Base-by-base conservation (phyloP, 2,329 filamentous ascomycete species). In the Pyrenochaeta sp. region DNA sequence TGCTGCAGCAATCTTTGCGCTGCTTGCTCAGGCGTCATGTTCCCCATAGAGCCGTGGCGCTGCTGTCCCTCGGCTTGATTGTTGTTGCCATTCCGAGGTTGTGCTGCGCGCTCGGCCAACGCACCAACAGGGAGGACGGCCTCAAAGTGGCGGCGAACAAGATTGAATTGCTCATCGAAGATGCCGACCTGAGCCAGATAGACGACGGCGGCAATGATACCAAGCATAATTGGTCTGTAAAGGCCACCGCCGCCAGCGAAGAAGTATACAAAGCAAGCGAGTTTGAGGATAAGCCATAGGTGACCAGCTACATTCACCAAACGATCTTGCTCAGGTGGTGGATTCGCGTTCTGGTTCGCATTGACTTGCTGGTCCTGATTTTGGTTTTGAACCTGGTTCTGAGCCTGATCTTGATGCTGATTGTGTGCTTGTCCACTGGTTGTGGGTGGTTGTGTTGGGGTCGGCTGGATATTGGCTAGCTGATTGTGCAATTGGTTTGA, bases 231-330 rank as follows among this genome's bases (percentile, higher is more conserved):
- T 2, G 78, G 77, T 14, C 72, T 57, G 33, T 79, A 75, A 55
- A 74, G 71, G 62, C 77, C 77, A 23, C 77, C 76, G 17, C 77
- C 72, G 51, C 78, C 78, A 5, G 72, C 81, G 54, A 87, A 80
- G 63, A 88, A 79, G 67, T 85, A 87, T 49, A 82, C 79, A 64
- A 87, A 85, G 52, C 83, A 80, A 51, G 84, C 81, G 17, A 87
- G 70, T 9, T 85, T 81, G 43, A 86, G 72, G 20, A 87, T 79
- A 2, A 87, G 78, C 86, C 86, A 88, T 20, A 82, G 59, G 21
- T 82, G 80, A 15, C 65, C 67, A 1, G 64, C 69, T 12, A 72
- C 49, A 21, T 68, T 64, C 29, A 47, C 61, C 7, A 71, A 37
- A 2, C 67, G 68, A 36, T 72, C 69, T 18, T 70, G 61, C 4